Conservation (phyloP, 305 asterid species). For the Salvia sclarea region DNA sequence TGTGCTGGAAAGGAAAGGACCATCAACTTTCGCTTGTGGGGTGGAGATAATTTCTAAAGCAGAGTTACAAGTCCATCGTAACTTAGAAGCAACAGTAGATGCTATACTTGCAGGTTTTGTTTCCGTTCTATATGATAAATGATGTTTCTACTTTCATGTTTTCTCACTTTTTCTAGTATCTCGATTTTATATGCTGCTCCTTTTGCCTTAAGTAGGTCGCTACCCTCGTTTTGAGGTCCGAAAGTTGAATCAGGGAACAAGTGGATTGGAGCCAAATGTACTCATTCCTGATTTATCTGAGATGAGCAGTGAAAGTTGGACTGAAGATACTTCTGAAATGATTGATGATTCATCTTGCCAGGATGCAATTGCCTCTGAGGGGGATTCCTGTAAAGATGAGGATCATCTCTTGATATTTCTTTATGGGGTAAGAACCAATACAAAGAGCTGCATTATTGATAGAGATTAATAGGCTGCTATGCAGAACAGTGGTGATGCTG, state of each 20-base stretch:
- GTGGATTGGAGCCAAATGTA: constrained; percentile 37
- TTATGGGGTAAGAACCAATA: constrained; percentile 88
- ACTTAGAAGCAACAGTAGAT: constrained; percentile 91
- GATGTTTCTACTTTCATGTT: constrained; percentile 23
- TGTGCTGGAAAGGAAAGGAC: constrained; percentile 96
- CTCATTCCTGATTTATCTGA: constrained; percentile 40
- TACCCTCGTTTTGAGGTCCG: constrained; percentile 75
- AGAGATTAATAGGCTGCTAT: too few species aligned
- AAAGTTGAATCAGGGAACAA: constrained; percentile 54
- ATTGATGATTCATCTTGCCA: constrained; percentile 31
- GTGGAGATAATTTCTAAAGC: constrained; percentile 90
- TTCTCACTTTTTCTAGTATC: constrained; percentile 19
- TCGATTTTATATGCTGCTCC: constrained; percentile 24
- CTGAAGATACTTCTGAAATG: constrained; percentile 40
- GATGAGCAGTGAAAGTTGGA: constrained; percentile 38
- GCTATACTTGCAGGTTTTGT: constrained; percentile 75
- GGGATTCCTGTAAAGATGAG: constrained; percentile 44
- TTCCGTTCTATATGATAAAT: constrained; percentile 18
- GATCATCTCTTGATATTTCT: constrained; percentile 65
- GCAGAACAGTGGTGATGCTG: neutral
- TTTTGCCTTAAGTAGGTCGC: constrained; percentile 59
- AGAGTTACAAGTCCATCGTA: constrained; percentile 74
- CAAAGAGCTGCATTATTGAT: too few species aligned
- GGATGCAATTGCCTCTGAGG: constrained; percentile 40
- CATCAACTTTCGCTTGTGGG: constrained; percentile 83